Base-by-base conservation (phyloP, 177 flowering plant genomes). In the Vitis hybrid region DNA sequence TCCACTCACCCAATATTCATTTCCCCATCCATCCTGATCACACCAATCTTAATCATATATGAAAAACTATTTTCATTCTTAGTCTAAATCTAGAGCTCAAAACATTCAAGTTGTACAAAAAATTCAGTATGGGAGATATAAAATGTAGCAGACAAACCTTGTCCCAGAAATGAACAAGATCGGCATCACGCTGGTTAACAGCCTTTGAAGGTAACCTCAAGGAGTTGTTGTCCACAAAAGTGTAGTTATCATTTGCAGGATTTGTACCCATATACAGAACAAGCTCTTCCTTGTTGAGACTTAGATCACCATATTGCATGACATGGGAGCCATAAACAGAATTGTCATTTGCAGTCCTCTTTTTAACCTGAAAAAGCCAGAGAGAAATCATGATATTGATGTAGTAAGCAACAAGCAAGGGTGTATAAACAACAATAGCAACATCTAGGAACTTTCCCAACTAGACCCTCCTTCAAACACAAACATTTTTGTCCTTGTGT, bases 141-240 rank as follows among this genome's bases (percentile, higher is more conserved):
- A 65, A 60, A 64, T 9, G 40, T 21, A 3, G 19, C 11, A 40
- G 13, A 69, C 70, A 72, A 68, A 95, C 99, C 97, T 93, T 91
- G 70, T 84, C 85, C 97, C 95, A 91, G 77, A 93, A 93, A 75
- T 96, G 96, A 65, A 93, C 69, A 52, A 95, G 92, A 83, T 95
- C 98, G 3, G 97, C 97, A 85, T 95, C 99, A 19, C 97, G 88
- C 81, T 95, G 99, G 77, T 91, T 95, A 66, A 87, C 88, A 64
- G 89, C 79, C 77, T 72, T 80, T 56, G 89, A 73, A 75, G 78
- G 70, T 60, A 79, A 70, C 49, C 67, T 80, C 73, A 88, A 70
- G 9, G 87, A 77, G 75, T 91, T 92, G 15, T 81, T 88, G 11
- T 79, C 78, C 59, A 76, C 74, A 69, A 75, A 87, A 67, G 87